phyloP scores from a whole-genome alignment of 1,139 yeast species.

The Kodamaea sp. region DNA sequence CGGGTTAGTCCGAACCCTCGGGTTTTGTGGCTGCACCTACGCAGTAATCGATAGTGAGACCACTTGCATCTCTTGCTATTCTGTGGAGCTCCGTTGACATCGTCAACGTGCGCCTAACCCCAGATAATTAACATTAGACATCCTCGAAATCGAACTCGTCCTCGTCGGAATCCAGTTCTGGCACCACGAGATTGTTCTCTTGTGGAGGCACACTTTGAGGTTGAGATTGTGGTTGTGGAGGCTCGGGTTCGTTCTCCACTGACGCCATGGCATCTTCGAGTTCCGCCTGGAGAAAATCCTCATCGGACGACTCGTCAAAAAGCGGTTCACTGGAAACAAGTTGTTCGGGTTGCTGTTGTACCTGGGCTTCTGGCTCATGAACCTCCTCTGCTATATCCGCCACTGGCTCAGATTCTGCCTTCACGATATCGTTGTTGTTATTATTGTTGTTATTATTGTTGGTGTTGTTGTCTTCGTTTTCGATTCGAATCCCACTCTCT shows the following conservation, averaged over 20 bases:
- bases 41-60: no score
- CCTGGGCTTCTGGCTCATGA: not conserved
- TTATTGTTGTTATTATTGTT: not conserved
- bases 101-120: no score
- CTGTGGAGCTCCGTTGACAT: no score
- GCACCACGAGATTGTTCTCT: not conserved
- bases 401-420: not conserved
- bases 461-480: conserved; percentile 2
- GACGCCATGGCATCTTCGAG: conserved; percentile 8
- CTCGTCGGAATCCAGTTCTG: conserved; percentile 13
- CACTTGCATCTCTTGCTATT: no score
- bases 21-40: no score
- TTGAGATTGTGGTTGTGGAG: not conserved
- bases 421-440: not conserved
- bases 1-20: no score
- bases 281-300: conserved; percentile 10
- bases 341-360: not conserved
- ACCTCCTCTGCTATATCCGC: not conserved
- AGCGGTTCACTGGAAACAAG: not conserved
- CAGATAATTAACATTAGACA: no score
- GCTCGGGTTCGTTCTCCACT: conserved; percentile 5
- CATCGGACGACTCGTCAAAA: no score
- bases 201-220: not conserved
- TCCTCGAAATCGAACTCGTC: conserved; percentile 19
- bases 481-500: not conserved